Base-by-base conservation (phyloP, 2,329 filamentous ascomycete species). In the Ophiocordyceps camponoti-saundersi region DNA sequence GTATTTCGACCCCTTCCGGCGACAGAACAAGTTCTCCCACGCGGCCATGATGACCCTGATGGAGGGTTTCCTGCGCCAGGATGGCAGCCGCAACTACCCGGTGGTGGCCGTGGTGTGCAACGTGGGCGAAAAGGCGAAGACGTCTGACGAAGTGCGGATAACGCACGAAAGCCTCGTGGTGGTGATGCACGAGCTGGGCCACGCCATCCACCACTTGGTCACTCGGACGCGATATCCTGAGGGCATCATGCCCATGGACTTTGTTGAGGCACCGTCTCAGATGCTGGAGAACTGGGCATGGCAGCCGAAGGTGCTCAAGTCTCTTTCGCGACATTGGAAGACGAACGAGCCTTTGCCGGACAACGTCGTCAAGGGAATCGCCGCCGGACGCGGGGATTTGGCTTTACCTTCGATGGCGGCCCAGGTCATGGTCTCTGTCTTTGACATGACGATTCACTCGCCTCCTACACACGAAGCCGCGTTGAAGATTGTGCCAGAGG, bases 111-210 rank as follows among this genome's bases (percentile, higher is more conserved):
- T 90, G 12, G 84, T 90, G 12, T 90, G 85, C 73, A 90, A 90
- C 66, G 90, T 90, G 61, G 84, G 79, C 59, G 23, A 26, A 26
- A 89, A 89, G 64, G 82, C 85, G 2, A 84, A 82, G 1, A 67
- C 77, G 11, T 82, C 75, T 58, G 88, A 87, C 62, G 85, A 85
- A 5, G 84, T 79, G 21, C 71, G 90, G 3, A 73, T 92, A 41
- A 88, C 89, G 70, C 85, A 90, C 57, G 80, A 85, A 47, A 84
- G 90, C 61, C 82, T 89, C 2, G 80, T 87, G 12, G 89, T 85
- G 0, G 72, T 90, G 11, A 90, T 92, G 73, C 83, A 92, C 57
- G 80, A 85, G 59, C 68, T 84, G 1, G 80, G 80, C 29, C 80
- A 84, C 56, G 81, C 79, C 23, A 84, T 84, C 47, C 80, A 84